phyloP scores from a whole-genome alignment of 345 rosid species.

The sweet orange (Citrus sinensis) region DVS_A1.0 CM039162.1:6037501-6038000 shows the following conservation, averaged over 20 bases:
- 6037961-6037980: not conserved
- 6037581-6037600: conserved; percentile 4
- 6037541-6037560: conserved; percentile 42
- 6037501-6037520: conserved; percentile 69
- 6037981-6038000: not conserved
- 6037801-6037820: not conserved
- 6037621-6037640: not conserved
- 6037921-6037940: not conserved
- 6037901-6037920: not conserved
- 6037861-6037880: not conserved
- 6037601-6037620: conserved; percentile 2
- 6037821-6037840: not conserved
- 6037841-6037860: not conserved
- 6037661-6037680: not conserved
- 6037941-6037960: not conserved
- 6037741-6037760: not conserved
- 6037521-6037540: conserved; percentile 72
- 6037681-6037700: not conserved
- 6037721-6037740: conserved; percentile 3
- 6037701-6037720: not conserved
- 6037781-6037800: not conserved
- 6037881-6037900: not conserved
- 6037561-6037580: conserved; percentile 78
- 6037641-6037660: not conserved
- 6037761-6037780: not conserved